Evolutionary conservation across 2,329 filamentous ascomycete genomes (phyloP).

Genomic region (Akanthomyces lecanii): DNA sequence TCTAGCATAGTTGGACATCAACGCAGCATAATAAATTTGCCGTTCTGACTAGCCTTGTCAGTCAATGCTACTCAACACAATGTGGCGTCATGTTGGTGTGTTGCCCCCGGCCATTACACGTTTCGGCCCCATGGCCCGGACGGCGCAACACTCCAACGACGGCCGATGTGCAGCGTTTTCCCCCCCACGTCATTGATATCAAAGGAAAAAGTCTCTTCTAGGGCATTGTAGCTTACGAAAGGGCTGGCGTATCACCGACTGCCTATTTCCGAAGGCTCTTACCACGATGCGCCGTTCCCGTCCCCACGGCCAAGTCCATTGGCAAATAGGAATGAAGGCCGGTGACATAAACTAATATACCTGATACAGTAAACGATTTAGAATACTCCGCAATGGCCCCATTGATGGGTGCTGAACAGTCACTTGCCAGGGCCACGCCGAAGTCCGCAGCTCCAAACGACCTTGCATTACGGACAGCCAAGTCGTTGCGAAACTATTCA

Average conservation of each 20-base stretch:
- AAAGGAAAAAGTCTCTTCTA: not conserved
- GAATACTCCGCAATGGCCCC: not conserved
- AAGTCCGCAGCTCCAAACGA: too few relatives aligned
- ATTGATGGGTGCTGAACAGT: not conserved
- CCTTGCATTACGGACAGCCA: too few relatives aligned
- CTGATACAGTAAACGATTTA: not conserved
- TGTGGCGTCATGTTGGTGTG: not conserved
- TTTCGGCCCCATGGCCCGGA: not conserved
- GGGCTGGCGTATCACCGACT: not conserved
- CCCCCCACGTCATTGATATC: not conserved
- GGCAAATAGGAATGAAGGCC: not conserved
- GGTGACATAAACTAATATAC: not conserved
- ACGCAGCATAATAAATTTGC: not conserved
- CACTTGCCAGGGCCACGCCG: not conserved
- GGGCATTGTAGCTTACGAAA: not conserved
- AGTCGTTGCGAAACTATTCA: too few relatives aligned
- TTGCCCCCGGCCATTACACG: not conserved
- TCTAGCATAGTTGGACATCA: not conserved
- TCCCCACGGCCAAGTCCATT: not conserved
- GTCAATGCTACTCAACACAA: too few relatives aligned
- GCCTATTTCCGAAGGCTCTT: not conserved
- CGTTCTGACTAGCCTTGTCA: not conserved
- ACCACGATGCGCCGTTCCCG: not conserved
- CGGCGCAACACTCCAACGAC: not conserved
- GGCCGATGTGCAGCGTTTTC: too few relatives aligned